phyloP scores from a whole-genome alignment of 148 eudicot genomes.

The Camellia granthamiana region DNA sequence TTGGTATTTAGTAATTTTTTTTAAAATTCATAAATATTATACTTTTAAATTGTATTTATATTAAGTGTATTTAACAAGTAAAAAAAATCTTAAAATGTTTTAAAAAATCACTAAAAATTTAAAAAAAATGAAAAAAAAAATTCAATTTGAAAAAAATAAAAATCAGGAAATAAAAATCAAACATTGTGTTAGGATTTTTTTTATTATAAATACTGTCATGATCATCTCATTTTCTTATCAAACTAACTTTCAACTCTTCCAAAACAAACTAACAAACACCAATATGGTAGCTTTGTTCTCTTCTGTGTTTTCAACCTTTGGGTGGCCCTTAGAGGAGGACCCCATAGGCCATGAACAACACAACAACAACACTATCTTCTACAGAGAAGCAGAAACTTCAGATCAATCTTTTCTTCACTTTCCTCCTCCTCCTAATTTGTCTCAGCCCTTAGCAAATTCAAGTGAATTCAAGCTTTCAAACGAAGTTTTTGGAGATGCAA shows the following conservation, averaged over 20 bases:
- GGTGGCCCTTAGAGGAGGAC: constrained; percentile 22
- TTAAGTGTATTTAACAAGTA: too few species aligned
- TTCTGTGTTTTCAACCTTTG: constrained; percentile 16
- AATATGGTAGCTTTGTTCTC: constrained; percentile 23
- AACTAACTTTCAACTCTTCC: neutral
- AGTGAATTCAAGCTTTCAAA: neutral
- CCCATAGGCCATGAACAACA: constrained; percentile 14
- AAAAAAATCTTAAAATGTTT: too few species aligned
- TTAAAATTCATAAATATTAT: too few species aligned
- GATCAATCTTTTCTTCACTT: constrained; percentile 5
- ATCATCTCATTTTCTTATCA: neutral
- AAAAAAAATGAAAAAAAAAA: too few species aligned
- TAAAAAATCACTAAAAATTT: too few species aligned
- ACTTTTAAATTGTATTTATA: too few species aligned
- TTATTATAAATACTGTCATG: neutral
- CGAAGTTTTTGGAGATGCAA: neutral
- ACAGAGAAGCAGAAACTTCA: constrained; percentile 14
- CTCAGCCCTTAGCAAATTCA: neutral
- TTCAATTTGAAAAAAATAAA: neutral
- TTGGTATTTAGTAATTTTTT: too few species aligned
- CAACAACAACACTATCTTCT: neutral
- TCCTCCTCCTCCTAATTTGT: neutral
- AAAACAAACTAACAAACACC: neutral
- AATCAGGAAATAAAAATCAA: too few species aligned
- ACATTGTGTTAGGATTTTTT: neutral